Evolutionary conservation across 345 rosid genomes (phyloP), one percentile per base, ranked within the genome.

Genomic region (Microthlaspi erraticum): DNA sequence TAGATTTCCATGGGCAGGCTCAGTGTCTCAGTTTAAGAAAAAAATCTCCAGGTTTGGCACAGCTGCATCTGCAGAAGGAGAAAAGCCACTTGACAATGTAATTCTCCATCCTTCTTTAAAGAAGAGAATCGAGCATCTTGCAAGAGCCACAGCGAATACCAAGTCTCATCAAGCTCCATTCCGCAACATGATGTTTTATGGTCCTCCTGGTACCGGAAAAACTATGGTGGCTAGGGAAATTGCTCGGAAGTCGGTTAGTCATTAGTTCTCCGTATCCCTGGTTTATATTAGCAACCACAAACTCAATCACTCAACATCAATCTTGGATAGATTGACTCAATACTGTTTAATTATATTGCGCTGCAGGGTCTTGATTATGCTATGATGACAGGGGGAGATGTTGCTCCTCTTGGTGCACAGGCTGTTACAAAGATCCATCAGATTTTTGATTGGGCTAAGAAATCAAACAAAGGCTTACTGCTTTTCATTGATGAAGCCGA

Each of bases 341-440:
- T 20, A 41, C 16, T 4, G 32, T 34, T 56, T 56, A 43, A 7
- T 46, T 42, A 7, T 16, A 4, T 70, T 62, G 38, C 78, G 37
- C 33, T 72, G 17, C 79, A 91, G 97, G 97, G 97, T 37, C 83
- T 94, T 64, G 97, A 91, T 81, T 91, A 94, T 85, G 97, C 99
- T 69, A 91, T 94, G 97, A 94, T 94, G 99, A 94, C 99, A 0
- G 99, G 99, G 72, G 97, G 99, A 64, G 99, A 94, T 82, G 99
- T 94, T 59, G 95, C 96, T 38, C 98, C 99, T 36, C 77, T 94
- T 3, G 99, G 98, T 57, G 80, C 92, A 31, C 93, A 91, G 73
- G 99, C 96, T 57, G 99, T 94, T 52, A 94, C 99, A 14, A 94
- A 94, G 79, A 91, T 91, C 69, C 98, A 94, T 78, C 81, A 89